Conservation (phyloP, 345 rosid genomes). For the Diplotaxis tenuifolia region DNA sequence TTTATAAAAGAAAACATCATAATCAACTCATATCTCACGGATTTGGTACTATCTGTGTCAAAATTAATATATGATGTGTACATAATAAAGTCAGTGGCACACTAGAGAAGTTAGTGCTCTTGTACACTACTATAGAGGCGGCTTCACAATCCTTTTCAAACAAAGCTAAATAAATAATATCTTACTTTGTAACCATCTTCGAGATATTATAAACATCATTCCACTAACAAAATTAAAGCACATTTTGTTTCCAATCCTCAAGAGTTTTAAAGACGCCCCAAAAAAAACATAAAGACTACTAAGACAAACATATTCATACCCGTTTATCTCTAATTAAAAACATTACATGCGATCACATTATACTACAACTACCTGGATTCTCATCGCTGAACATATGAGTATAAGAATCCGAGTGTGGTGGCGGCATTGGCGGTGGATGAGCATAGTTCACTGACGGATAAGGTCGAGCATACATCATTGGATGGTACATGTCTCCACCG, state of each 20-base stretch:
- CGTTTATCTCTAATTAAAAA: neutral
- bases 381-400: slow-evolving; percentile 84
- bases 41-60: slow-evolving; percentile 3
- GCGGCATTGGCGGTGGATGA: slow-evolving; percentile 55
- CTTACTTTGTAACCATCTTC: neutral
- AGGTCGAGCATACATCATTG: slow-evolving; percentile 78
- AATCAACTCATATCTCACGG: neutral
- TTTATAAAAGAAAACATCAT: neutral
- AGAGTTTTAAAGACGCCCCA: neutral
- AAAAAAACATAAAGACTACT: slow-evolving; percentile 10
- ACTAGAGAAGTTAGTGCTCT: slow-evolving; percentile 15
- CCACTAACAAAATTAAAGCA: slow-evolving; percentile 39
- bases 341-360: slow-evolving; percentile 58
- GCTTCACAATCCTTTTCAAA: slow-evolving; percentile 20
- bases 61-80: slow-evolving; percentile 1
- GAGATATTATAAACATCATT: slow-evolving; percentile 35
- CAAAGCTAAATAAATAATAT: neutral
- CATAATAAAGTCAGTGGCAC: slow-evolving; percentile 12
- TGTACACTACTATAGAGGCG: slow-evolving; percentile 13
- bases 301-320: slow-evolving; percentile 26
- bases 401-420: slow-evolving; percentile 52
- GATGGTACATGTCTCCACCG: slow-evolving; percentile 72
- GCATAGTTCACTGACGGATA: slow-evolving; percentile 57
- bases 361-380: slow-evolving; percentile 77
- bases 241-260: slow-evolving; percentile 25